phyloP scores from a whole-genome alignment of 225 moss, liverwort and hornwort genomes.

The Antitrichia curtipendula region DNA sequence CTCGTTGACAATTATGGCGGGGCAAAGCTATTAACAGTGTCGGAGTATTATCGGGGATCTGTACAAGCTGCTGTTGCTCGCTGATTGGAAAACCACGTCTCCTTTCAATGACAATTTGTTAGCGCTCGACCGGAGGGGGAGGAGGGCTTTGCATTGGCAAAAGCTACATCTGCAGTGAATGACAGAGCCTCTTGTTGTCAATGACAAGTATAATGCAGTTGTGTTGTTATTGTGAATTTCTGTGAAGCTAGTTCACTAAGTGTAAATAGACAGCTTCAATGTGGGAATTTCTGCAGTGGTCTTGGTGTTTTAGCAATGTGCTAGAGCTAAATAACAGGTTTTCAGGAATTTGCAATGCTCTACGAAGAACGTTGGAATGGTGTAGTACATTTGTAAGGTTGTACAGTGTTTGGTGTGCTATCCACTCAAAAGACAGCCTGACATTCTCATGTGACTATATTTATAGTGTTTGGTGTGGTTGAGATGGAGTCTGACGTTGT shows the following conservation, averaged over 20 bases:
- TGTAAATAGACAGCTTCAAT: background rate
- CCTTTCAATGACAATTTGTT: background rate
- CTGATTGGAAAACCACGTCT: background rate
- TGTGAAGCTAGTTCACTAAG: background rate
- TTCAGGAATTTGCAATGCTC: background rate
- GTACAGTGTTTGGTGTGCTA: background rate
- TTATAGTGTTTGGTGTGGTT: background rate
- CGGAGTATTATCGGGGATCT: constrained; percentile 51
- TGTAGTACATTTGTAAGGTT: background rate
- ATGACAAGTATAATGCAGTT: background rate
- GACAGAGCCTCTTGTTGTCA: background rate
- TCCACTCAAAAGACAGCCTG: too few species aligned
- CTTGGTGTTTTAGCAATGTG: background rate
- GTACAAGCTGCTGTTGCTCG: background rate
- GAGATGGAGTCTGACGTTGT: background rate
- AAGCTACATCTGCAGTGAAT: background rate
- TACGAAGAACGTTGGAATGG: background rate
- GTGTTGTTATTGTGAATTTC: background rate
- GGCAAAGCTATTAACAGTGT: constrained; percentile 62
- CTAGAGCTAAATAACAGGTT: background rate
- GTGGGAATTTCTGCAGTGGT: background rate
- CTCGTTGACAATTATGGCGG: constrained; percentile 84
- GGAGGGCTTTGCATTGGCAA: background rate
- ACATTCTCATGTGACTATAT: too few species aligned
- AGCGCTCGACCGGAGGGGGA: background rate